phyloP scores from a whole-genome alignment of 352 stramenopile species.

The Globisporangium echinulatum region DNA sequence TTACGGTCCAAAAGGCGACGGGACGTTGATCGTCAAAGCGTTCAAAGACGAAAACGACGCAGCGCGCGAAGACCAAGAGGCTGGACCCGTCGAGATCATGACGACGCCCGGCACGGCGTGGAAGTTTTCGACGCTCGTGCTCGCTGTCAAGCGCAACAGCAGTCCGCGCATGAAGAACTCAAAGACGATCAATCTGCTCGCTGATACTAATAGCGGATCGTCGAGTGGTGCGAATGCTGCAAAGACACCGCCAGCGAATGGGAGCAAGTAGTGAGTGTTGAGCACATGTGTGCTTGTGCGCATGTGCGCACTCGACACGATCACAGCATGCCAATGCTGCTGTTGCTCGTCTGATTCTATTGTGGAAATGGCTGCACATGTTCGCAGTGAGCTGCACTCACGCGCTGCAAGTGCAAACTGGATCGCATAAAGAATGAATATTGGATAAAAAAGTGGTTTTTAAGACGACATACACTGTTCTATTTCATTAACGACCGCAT shows the following conservation, averaged over 20 bases:
- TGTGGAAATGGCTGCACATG: neutral
- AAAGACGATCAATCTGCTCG: constrained; percentile 60
- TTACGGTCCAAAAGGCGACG: constrained; percentile 53
- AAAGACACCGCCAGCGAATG: no score
- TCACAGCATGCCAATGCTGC: neutral
- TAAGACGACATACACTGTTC: no score
- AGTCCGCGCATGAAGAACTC: constrained; percentile 50
- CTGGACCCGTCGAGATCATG: constrained; percentile 23
- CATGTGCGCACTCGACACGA: neutral
- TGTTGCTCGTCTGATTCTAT: neutral
- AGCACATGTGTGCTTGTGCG: no score
- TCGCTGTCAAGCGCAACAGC: constrained; percentile 52
- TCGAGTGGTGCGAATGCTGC: no score
- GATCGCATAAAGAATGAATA: neutral
- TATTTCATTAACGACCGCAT: no score
- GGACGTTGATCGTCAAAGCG: constrained; percentile 68
- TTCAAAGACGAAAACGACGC: constrained; percentile 42
- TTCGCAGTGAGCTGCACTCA: constrained; percentile 10
- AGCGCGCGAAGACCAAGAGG: constrained; percentile 7
- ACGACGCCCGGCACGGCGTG: constrained; percentile 57
- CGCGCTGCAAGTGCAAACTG: neutral
- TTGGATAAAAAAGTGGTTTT: no score
- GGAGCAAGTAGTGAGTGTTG: no score
- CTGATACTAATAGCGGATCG: neutral
- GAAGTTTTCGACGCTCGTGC: constrained; percentile 71